Conservation (phyloP, 1,284 basidiomycete species). For the Cutaneotrichosporon sp. region DNA sequence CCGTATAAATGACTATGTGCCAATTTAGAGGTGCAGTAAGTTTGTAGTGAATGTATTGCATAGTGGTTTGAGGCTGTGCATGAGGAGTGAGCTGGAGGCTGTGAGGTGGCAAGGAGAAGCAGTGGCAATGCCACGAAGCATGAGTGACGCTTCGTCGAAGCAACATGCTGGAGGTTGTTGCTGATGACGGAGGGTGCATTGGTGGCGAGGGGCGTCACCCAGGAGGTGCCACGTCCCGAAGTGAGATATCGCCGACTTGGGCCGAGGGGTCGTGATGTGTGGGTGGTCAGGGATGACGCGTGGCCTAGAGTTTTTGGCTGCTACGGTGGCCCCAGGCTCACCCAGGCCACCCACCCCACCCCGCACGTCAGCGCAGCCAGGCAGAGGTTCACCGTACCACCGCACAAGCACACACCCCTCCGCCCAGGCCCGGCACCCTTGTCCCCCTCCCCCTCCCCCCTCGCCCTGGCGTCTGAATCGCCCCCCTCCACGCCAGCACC, state of each 20-base stretch:
- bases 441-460: no score
- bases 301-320: not conserved
- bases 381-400: no score
- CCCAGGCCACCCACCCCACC: no score
- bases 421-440: not conserved
- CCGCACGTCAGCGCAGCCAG: no score
- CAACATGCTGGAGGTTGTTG: not conserved
- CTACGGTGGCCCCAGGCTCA: not conserved
- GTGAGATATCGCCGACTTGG: not conserved
- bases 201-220: not conserved
- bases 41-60: constrained; percentile 15
- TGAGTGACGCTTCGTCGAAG: not conserved
- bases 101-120: not conserved
- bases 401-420: not conserved
- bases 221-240: not conserved
- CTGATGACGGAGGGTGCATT: not conserved
- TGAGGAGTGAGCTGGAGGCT: not conserved
- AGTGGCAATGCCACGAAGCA: not conserved
- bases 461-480: not conserved
- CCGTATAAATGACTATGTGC: constrained; percentile 89
- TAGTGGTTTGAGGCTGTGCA: not conserved
- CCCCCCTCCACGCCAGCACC: constrained; percentile 10
- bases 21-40: constrained; percentile 58
- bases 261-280: not conserved
- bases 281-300: constrained; percentile 1